Base-by-base conservation (phyloP, 176 grass and related monocot species). In the Carex parvula region DNA sequence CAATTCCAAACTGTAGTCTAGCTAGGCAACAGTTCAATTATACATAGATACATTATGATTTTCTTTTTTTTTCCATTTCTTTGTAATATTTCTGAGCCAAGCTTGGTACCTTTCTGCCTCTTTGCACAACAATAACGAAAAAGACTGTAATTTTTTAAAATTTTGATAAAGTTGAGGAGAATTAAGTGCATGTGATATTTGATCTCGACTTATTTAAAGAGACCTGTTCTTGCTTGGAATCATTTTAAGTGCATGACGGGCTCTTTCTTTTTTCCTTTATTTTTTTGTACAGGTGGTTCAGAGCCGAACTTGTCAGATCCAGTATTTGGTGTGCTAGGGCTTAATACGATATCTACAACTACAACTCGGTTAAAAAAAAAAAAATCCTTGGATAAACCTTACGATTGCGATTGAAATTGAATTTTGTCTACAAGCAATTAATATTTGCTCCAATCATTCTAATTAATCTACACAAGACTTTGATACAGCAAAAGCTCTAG, bases 271-370 rank as follows among this genome's bases (percentile, higher is more conserved):
- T 16, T 62, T 8, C 5, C 20, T n/a, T n/a, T n/a, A n/a, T n/a
- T 10, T 22, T 55, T 21, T 60, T 50, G 79, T 30, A 92, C 7
- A 46, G 44, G 90, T 88, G 90, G 94, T 54, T 81, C 90, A 42
- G 91, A 90, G 81, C 94, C 92, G 17, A 97, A 97, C 81, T 85
- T 97, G 81, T 92, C 94, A 16, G 92, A 97, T 68, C 88, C 92
- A 39, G 8, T 2, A 9, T 92, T 35, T 35, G 33, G 33, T 35
- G 33, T 3, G 29, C 29, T 29, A 29, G 29, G 29, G 33, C 33
- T 35, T 35, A 35, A 35, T 35, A 35, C 29, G 29, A 29, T 29
- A 29, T 29, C 29, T 35, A 39, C 4, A 39, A 4, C 37, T 39
- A 74, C 85, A 85, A 83, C 18, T 90, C 41, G 92, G 87, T 69